A percentile compares a stretch with the other conserved stretches of the same genome.
These are phyloP conservation scores for Nelumbo lutea DNA, from an alignment of 164 flowering plant genomes.

Conservation along the genomic window DNA sequence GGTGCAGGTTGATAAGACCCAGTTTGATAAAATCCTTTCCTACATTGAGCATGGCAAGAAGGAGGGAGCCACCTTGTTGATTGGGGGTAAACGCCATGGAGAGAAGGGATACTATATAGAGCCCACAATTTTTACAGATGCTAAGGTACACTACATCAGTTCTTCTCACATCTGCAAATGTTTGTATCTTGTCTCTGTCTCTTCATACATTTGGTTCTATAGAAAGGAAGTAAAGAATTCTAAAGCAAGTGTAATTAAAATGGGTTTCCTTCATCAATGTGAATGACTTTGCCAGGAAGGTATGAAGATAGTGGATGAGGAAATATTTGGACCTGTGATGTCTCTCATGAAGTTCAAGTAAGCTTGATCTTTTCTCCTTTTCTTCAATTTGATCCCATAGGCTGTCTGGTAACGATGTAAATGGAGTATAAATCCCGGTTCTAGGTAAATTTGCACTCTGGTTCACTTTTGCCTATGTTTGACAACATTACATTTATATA, in stretches of 20 bases:
- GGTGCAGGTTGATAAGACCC: constrained; percentile 45
- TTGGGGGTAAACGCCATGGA: constrained; percentile 41
- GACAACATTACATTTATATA: too few species aligned
- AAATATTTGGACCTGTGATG: constrained; percentile 83
- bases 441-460: too few species aligned
- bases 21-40: constrained; percentile 42
- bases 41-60: constrained; percentile 57
- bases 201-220: too few species aligned
- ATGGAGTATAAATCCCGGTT: too few species aligned
- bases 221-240: background rate
- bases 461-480: too few species aligned
- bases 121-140: constrained; percentile 68
- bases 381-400: background rate
- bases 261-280: background rate
- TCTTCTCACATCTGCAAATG: background rate
- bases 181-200: too few species aligned
- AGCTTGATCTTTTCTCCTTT: constrained; percentile 11
- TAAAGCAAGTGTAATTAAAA: too few species aligned
- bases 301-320: constrained; percentile 58
- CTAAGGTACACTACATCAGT: constrained; percentile 30
- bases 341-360: constrained; percentile 79
- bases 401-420: too few species aligned
- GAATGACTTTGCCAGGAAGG: constrained; percentile 41
- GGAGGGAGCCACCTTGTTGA: constrained; percentile 61
- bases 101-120: constrained; percentile 59